Evolutionary conservation across 805 yeast genomes (phyloP), one percentile per base, ranked within the genome.

Genomic region (Millerago galiae): DNA sequence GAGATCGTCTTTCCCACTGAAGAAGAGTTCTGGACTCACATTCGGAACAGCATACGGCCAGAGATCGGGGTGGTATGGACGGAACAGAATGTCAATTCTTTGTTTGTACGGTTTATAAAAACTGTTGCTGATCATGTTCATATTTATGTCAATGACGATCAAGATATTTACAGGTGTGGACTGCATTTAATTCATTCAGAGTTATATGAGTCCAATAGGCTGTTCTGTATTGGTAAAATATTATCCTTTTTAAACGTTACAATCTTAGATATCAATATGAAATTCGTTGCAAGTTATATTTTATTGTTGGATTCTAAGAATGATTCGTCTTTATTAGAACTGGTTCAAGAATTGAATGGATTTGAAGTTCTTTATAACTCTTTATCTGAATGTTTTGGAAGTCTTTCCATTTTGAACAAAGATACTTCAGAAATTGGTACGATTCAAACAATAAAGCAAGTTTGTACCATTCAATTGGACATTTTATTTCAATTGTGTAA

Each of bases 401-500:
- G 45, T 8, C 35, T 52, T 8, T 50, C 52, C 1, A 27, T 47
- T 36, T 27, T 50, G n/a, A 34, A 51, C 9, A 63, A 62, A 7
- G 57, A 65, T 10, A 64, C 61, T 25, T 17, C 50, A 11, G 66
- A 49, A 3, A 62, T 41, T 12, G 63, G 60, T 40, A 61, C 65
- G 21, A 65, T 54, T 35, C 62, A 51, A 43, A 60, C 53, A 55
- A 54, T 49, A 35, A 62, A 62, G 38, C 65, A 68, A 46, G 54
- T 70, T 3, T 65, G 71, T 7, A 61, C 69, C 1, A 65, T 72
- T 5, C 67, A 72, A 44, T 55, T 80, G 54, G 80, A 75, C 49
- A 58, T 81, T 16, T 51, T 78, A 40, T 80, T 68, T 55, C 81
- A 78, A 50, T 58, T 78, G 47, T 72, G 83, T 56, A 69, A 73